A percentile compares a stretch with the other conserved stretches of the same genome.
Conservation (phyloP, 306 rosid species). For the Phaseolus lunatus region DNA sequence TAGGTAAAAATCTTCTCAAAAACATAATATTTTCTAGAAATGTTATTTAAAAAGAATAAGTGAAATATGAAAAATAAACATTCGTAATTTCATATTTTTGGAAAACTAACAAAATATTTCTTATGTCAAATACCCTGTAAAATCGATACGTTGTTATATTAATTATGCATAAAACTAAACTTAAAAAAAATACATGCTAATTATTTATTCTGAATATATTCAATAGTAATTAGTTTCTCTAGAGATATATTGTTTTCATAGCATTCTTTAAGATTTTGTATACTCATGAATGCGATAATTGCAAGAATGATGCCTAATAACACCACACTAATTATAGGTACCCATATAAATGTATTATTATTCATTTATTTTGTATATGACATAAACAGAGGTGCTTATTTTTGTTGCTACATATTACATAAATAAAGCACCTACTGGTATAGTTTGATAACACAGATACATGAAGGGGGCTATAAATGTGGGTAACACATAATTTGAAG, state of each 20-base stretch:
- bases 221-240: too few species aligned
- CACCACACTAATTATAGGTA: not conserved
- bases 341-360: not conserved
- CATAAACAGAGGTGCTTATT: not conserved
- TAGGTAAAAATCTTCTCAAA: too few species aligned
- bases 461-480: not conserved
- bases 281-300: not conserved
- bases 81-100: too few species aligned
- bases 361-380: not conserved
- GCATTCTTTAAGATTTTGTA: not conserved
- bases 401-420: not conserved
- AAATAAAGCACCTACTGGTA: not conserved
- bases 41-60: too few species aligned
- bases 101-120: too few species aligned
- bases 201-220: too few species aligned
- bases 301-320: not conserved
- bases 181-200: too few species aligned
- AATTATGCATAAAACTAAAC: too few species aligned
- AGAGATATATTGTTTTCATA: not conserved
- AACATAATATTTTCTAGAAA: too few species aligned
- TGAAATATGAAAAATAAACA: too few species aligned
- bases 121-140: too few species aligned
- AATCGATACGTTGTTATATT: too few species aligned
- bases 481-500: slow-evolving; percentile 3
- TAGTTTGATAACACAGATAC: not conserved